A percentile compares a stretch with the other conserved stretches of the same genome.
These are phyloP conservation scores for Acanthamoeba sp. DNA, from an alignment of 208 protist species.

Conservation along the genomic window DNA sequence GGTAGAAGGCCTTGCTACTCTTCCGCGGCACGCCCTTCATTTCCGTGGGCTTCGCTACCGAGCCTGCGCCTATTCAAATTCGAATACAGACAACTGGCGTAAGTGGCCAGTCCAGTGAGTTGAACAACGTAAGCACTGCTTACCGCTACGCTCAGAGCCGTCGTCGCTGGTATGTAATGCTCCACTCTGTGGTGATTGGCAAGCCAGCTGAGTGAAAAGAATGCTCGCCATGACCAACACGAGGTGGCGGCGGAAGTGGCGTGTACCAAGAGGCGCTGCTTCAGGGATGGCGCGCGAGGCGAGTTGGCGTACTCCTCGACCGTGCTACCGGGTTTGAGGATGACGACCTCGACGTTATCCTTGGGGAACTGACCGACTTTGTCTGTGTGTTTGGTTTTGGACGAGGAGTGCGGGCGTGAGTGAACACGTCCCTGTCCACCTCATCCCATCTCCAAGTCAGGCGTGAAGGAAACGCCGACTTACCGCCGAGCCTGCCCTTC, in stretches of 20 bases:
- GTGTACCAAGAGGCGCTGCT: slow-evolving; percentile 2
- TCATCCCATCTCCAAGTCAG: no score
- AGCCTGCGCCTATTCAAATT: no score
- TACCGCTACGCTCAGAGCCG: no score
- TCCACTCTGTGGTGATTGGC: background rate
- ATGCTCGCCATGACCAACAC: no score
- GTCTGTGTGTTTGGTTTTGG: background rate
- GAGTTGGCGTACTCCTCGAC: background rate
- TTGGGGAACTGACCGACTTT: slow-evolving; percentile 26
- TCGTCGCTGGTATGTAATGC: no score
- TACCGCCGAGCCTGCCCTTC: slow-evolving; percentile 25
- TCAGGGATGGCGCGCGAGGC: background rate
- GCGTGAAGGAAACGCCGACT: background rate
- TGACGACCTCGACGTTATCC: background rate
- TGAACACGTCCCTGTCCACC: no score
- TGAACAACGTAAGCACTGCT: no score
- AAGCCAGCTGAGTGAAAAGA: no score
- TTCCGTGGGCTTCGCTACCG: background rate
- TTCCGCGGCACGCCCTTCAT: slow-evolving; percentile 15
- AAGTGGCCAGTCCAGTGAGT: no score
- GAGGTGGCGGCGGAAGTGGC: background rate
- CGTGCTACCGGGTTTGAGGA: background rate
- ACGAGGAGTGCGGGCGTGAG: no score
- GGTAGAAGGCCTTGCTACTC: slow-evolving; percentile 16
- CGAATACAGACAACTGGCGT: background rate